Evolutionary conservation across 2,329 filamentous ascomycete species (phyloP).

Genomic region (Aspergillus bombycis): DNA sequence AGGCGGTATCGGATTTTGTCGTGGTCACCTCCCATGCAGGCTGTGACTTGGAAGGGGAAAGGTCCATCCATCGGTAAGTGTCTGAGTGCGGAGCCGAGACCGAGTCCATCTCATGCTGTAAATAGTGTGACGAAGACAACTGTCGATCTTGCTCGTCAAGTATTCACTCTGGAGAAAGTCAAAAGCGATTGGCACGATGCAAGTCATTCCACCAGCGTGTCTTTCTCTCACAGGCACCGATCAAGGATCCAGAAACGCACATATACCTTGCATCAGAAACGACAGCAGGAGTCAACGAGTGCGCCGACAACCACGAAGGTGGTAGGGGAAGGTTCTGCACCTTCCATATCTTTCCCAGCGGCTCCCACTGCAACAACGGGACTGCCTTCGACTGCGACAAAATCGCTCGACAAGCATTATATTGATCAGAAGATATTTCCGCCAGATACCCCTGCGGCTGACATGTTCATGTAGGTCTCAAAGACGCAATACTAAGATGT

Average conservation of each 20-base stretch:
- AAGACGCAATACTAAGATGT: too few species aligned
- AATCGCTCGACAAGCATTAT: conserved; percentile 6
- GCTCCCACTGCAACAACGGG: not conserved
- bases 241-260: conserved; percentile 13
- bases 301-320: not conserved
- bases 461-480: conserved; percentile 5
- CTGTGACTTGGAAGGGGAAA: conserved; percentile 23
- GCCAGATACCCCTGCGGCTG: conserved; percentile 2
- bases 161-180: conserved; percentile 14
- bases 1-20: conserved; percentile 13
- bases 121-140: conserved; percentile 7
- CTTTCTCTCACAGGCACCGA: conserved; percentile 18
- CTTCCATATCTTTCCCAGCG: not conserved
- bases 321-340: not conserved
- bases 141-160: conserved; percentile 8
- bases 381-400: conserved; percentile 5
- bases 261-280: not conserved
- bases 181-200: conserved; percentile 22
- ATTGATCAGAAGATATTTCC: conserved; percentile 6
- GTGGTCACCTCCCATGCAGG: conserved; percentile 23
- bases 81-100: not conserved
- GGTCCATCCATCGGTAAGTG: conserved; percentile 23
- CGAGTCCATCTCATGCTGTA: not conserved
- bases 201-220: conserved; percentile 18
- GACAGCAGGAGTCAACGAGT: not conserved